Evolutionary conservation across 768 basidiomycete genomes (phyloP), one percentile per base, ranked within the genome.

Genomic region (Botryobasidium botryosum): DNA sequence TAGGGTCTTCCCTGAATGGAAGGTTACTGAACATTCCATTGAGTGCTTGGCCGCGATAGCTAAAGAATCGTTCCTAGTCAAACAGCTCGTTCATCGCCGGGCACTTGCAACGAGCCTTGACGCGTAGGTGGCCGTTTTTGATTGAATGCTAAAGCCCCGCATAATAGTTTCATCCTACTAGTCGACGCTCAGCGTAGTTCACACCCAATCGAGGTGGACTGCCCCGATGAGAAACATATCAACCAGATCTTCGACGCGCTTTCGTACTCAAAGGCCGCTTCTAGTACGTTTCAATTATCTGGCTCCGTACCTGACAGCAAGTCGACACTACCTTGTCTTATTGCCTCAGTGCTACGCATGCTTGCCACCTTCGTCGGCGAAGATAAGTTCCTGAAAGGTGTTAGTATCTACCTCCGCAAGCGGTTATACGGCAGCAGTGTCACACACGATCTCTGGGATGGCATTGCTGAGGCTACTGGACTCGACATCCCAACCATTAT

Each of bases 151-250:
- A n/a, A n/a, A n/a, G n/a, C n/a, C n/a, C n/a, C n/a, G n/a, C n/a
- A n/a, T n/a, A n/a, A n/a, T n/a, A n/a, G n/a, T n/a, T n/a, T n/a
- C n/a, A n/a, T n/a, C n/a, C n/a, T n/a, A n/a, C n/a, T n/a, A n/a
- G n/a, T n/a, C 38, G 92, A 97, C 55, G 71, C 86, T 2, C 83
- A 85, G 55, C 62, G 75, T 6, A 86, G 84, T n/a, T 86, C 83
- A 7, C 91, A 97, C 59, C 83, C 92, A 1, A 81, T 97, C 53
- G 86, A 94, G 59, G 85, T 92, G 21, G 77, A 80, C 12, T 86
- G 81, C 56, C 81, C 79, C 0, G 85, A 91, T 57, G 79, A 83
- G 6, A 79, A 82, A 54, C 71, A 79, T 52, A 84, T 87, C 55
- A 79, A 79, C 54, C 79, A 91, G 75, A 87, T 92, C 48, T 92